Conservation (phyloP, 2,329 filamentous ascomycete genomes). For the Geosmithia morbida region DNA sequence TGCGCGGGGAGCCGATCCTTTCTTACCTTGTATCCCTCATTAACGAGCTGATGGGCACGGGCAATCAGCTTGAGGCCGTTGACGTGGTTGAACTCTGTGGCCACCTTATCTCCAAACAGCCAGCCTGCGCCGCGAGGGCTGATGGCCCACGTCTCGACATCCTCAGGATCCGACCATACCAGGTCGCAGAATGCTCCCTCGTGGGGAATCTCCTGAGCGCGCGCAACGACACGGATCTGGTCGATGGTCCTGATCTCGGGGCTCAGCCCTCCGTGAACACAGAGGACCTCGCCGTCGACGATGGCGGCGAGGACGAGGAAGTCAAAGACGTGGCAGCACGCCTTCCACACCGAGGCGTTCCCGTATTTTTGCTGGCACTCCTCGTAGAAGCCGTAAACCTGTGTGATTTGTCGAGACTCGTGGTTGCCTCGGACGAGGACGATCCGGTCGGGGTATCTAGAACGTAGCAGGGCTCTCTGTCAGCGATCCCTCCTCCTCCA, state of each 20-base stretch:
- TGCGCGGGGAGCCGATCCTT: no score
- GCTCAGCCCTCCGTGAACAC: constrained; percentile 84
- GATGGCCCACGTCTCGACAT: constrained; percentile 91
- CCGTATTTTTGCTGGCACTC: constrained; percentile 98
- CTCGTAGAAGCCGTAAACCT: constrained; percentile 98
- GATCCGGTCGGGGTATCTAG: constrained; percentile 83
- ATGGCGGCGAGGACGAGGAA: constrained; percentile 94
- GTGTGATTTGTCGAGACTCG: constrained; percentile 92
- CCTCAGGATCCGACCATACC: constrained; percentile 96
- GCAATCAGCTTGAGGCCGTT: constrained; percentile 94
- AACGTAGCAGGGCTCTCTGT: constrained; percentile 3
- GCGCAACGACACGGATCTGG: constrained; percentile 96
- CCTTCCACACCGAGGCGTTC: constrained; percentile 99
- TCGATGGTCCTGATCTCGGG: constrained; percentile 94
- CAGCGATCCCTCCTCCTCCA: constrained; percentile 5
- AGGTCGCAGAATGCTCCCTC: constrained; percentile 97
- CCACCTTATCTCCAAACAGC: constrained; percentile 93
- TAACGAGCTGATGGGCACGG: constrained; percentile 93
- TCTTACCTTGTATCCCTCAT: constrained; percentile 88
- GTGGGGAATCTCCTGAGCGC: constrained; percentile 94
- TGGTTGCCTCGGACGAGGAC: constrained; percentile 96
- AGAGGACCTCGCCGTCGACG: constrained; percentile 96
- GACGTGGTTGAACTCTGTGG: constrained; percentile 93
- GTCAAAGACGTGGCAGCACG: constrained; percentile 98
- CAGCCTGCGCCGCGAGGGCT: constrained; percentile 94